Base-by-base conservation (phyloP, 257 asterid species). In the Catharanthus roseus region DNA sequence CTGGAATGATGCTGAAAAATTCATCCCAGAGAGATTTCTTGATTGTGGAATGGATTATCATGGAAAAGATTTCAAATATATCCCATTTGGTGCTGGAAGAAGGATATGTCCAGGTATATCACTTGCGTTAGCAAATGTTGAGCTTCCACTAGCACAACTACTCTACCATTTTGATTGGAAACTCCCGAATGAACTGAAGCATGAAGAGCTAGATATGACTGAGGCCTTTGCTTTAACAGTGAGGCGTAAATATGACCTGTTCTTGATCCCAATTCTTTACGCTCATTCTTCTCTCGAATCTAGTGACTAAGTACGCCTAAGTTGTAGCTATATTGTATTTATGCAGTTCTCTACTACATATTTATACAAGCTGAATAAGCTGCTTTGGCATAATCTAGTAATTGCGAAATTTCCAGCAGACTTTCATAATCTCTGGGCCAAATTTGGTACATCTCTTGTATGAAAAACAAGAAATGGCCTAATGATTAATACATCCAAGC, bases 1-100 rank as follows among this genome's bases (percentile, higher is more conserved):
- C 56, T 67, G 71, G 44, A 21, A 67, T 15, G 71, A 67, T 13
- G 26, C 71, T 1, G 71, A 67, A 47, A 44, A 21, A 29, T 67
- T 67, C 56, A 67, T 18, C 39, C 60, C 71, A 0, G 71, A 45
- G 26, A 47, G 71, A 29, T 67, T 67, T 67, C 72, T 67, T 67
- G 61, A 45, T 47, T 26, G 11, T 31, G 38, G 16, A 21, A 67
- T 29, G 28, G 72, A 47, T 29, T 67, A 24, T 18, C 38, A 31
- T 6, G 60, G 72, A 26, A 49, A 49, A 47, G 41, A 67, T 67
- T 67, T 67, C 18, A 33, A 67, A 16, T 28, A 47, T 18, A 67
- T 47, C 28, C 72, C 72, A 12, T 67, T 67, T 67, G 71, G 71
- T 18, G 44, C 71, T 9, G 71, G 71, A 47, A 45, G 71, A 50